A percentile compares a stretch with the other conserved stretches of the same genome.
phyloP scores from a whole-genome alignment of 805 yeast species.

The Metschnikowia hibisci region DNA sequence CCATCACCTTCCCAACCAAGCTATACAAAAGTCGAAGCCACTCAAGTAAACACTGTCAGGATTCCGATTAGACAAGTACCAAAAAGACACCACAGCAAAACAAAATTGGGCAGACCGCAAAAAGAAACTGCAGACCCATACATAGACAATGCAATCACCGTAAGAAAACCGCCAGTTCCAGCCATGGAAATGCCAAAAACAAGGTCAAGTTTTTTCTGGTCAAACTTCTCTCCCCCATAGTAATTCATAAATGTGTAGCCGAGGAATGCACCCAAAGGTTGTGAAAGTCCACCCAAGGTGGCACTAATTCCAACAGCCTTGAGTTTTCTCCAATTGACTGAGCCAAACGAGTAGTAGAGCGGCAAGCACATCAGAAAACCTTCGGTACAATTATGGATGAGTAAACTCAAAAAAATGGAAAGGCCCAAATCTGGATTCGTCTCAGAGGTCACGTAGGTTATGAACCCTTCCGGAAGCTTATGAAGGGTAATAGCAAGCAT shows the following conservation, averaged over 20 bases:
- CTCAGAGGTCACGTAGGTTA: constrained; percentile 77
- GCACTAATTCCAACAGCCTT: constrained; percentile 66
- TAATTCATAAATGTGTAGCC: constrained; percentile 50
- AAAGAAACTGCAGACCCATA: constrained; percentile 76
- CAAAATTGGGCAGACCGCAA: constrained; percentile 55
- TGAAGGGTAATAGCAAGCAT: constrained; percentile 83
- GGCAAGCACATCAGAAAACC: constrained; percentile 95
- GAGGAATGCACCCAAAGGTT: constrained; percentile 81
- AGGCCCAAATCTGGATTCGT: constrained; percentile 61
- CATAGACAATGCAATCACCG: constrained; percentile 82
- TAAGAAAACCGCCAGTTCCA: constrained; percentile 77
- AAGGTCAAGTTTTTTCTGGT: constrained; percentile 27
- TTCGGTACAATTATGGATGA: constrained; percentile 88
- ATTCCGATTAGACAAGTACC: constrained; percentile 58
- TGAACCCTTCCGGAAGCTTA: constrained; percentile 93
- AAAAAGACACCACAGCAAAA: constrained; percentile 53
- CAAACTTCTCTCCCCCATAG: constrained; percentile 27
- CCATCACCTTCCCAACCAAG: too few relatives aligned
- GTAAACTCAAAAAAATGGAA: constrained; percentile 76
- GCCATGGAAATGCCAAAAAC: constrained; percentile 63
- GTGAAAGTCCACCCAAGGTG: constrained; percentile 75
- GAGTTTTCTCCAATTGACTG: constrained; percentile 35
- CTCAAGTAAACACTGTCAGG: constrained; percentile 27
- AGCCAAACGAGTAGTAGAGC: constrained; percentile 64
- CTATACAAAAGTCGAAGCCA: too few relatives aligned